Evolutionary conservation across 305 asterid species (phyloP).

Genomic region (Fraxinus ornus): DNA sequence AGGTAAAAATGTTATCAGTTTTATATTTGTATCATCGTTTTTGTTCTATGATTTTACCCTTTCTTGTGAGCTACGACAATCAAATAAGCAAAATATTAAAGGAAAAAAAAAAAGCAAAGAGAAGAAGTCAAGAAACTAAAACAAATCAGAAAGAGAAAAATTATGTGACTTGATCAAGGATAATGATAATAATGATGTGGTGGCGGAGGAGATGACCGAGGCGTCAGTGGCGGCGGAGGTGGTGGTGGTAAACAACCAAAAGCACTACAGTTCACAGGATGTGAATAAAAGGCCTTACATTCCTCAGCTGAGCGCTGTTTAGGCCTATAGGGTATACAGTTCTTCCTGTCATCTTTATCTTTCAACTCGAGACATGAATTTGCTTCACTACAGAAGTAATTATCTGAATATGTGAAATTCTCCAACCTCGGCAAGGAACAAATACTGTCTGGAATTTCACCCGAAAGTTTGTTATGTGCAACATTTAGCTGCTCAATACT

Average conservation of each 20-base stretch:
- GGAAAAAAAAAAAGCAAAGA: not conserved
- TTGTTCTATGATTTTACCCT: not conserved
- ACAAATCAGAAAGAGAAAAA: not conserved
- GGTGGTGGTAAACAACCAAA: conserved; percentile 47
- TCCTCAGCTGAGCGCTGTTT: conserved; percentile 56
- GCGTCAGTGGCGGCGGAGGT: not conserved
- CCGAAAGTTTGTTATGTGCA: conserved; percentile 63
- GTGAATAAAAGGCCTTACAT: conserved; percentile 57
- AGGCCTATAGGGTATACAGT: conserved; percentile 65
- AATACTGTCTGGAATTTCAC: conserved; percentile 61
- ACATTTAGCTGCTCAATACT: conserved; percentile 75
- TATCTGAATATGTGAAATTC: conserved; percentile 71
- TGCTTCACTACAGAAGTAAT: conserved; percentile 60
- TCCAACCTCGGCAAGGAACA: conserved; percentile 64
- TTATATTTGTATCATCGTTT: not conserved
- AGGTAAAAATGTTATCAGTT: not conserved
- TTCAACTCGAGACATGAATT: conserved; percentile 43
- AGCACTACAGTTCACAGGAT: conserved; percentile 57
- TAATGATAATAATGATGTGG: conserved; percentile 25
- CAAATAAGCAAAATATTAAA: conserved; percentile 8
- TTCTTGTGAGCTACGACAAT: conserved; percentile 3
- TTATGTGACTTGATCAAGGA: conserved; percentile 26
- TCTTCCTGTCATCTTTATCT: conserved; percentile 44
- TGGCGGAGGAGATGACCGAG: conserved; percentile 16
- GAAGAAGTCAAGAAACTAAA: not conserved